Evolutionary conservation across 495 filamentous ascomycete species (phyloP).

Genomic region (Hypoxylon cercidicola): DNA sequence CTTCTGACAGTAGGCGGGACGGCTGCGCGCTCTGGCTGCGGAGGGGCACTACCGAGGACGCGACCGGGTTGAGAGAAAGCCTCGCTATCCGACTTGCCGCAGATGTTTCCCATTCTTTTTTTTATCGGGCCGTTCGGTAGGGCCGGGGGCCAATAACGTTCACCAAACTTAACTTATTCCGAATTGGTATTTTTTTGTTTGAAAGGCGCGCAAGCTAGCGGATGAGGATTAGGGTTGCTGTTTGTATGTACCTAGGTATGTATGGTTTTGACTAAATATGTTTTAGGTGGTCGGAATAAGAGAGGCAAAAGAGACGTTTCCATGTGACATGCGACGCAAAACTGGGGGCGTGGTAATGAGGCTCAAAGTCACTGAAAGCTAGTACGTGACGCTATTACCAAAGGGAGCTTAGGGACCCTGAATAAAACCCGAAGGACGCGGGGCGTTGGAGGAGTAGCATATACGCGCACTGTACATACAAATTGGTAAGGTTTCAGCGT

Average conservation of each 20-base stretch:
- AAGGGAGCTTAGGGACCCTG: conserved; percentile 21
- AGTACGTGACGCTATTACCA: conserved; percentile 29
- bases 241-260: conserved; percentile 1
- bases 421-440: conserved; percentile 4
- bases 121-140: not conserved
- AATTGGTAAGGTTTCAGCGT: not conserved
- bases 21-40: conserved; percentile 46
- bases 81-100: conserved; percentile 70
- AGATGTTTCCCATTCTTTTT: conserved; percentile 76
- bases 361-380: conserved; percentile 28
- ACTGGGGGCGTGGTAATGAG: conserved; percentile 23
- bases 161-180: conserved; percentile 10
- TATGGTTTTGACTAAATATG: not conserved
- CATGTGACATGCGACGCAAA: conserved; percentile 21
- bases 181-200: not conserved
- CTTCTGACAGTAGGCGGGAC: conserved; percentile 57
- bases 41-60: conserved; percentile 63
- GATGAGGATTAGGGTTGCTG: not conserved
- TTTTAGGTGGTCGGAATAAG: not conserved
- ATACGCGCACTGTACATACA: not conserved
- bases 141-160: conserved; percentile 7
- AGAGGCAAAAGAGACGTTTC: not conserved
- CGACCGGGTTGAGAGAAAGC: conserved; percentile 73
- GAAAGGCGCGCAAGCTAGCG: not conserved
- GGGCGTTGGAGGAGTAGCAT: conserved; percentile 16